phyloP scores from a whole-genome alignment of 1,139 yeast genomes.

The Lodderomyces beijingensis region DNA sequence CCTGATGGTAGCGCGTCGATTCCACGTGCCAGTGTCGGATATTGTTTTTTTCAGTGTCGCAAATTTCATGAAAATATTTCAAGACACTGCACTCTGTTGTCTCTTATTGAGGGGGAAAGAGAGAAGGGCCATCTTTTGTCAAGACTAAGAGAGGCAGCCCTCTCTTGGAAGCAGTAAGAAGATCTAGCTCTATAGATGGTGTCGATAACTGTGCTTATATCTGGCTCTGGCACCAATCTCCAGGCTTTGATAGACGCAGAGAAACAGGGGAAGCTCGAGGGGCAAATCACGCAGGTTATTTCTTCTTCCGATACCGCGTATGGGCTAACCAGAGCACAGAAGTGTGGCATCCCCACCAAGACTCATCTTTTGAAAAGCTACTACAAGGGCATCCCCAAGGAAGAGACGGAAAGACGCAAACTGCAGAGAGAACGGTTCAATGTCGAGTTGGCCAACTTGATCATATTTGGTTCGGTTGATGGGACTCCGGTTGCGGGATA shows the following conservation, averaged over 20 bases:
- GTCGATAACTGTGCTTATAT: constrained; percentile 62
- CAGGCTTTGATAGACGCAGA: constrained; percentile 89
- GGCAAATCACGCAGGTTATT: constrained; percentile 66
- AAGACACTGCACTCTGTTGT: no score
- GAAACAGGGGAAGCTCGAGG: constrained; percentile 38
- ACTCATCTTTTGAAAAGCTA: constrained; percentile 72
- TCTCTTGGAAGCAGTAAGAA: no score
- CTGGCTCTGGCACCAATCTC: constrained; percentile 91
- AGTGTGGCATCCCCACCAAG: constrained; percentile 62
- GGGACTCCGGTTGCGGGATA: constrained; percentile 20
- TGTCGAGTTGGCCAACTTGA: constrained; percentile 65
- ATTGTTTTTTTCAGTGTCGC: no score
- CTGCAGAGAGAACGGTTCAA: constrained; percentile 69
- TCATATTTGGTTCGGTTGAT: constrained; percentile 45
- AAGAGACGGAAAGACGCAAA: constrained; percentile 50
- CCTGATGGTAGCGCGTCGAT: no score
- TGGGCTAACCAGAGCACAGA: constrained; percentile 75
- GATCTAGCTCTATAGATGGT: no score
- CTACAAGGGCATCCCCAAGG: constrained; percentile 70
- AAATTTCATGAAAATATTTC: no score
- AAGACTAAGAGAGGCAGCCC: no score
- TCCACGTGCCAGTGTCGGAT: no score
- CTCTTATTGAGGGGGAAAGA: constrained; percentile 7
- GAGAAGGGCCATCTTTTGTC: constrained; percentile 3
- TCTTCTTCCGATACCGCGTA: constrained; percentile 82